These are phyloP conservation scores for Candida sp. DNA, from an alignment of 1,139 yeast species.

Conservation along the genomic window DNA sequence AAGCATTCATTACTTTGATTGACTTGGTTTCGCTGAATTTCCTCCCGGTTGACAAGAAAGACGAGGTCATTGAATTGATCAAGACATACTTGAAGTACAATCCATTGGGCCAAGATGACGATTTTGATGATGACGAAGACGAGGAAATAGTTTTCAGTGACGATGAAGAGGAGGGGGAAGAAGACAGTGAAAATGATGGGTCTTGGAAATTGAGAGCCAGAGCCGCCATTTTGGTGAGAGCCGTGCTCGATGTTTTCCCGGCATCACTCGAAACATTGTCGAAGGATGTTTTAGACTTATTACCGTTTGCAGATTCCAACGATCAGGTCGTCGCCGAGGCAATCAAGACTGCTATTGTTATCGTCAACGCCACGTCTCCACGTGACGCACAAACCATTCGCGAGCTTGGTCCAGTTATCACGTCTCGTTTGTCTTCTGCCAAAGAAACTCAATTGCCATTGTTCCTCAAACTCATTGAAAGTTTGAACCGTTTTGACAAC, in stretches of 20 bases:
- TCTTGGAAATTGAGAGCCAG: constrained; percentile 74
- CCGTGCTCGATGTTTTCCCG: constrained; percentile 42
- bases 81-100: constrained; percentile 54
- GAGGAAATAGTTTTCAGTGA: constrained; percentile 47
- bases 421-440: constrained; percentile 12
- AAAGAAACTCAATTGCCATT: constrained; percentile 27
- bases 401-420: constrained; percentile 18
- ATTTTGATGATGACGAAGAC: constrained; percentile 45
- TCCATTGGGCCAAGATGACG: constrained; percentile 51
- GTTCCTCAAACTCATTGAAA: constrained; percentile 32
- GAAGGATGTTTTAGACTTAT: constrained; percentile 8
- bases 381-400: constrained; percentile 13
- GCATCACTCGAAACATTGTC: constrained; percentile 11
- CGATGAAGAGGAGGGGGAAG: constrained; percentile 39
- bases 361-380: constrained; percentile 27
- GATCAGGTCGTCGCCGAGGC: constrained; percentile 44
- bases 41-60: constrained; percentile 15
- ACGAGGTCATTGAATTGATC: constrained; percentile 18
- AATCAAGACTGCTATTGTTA: constrained; percentile 32
- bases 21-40: constrained; percentile 20
- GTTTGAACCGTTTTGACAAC: constrained; percentile 24
- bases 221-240: constrained; percentile 49
- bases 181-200: constrained; percentile 52
- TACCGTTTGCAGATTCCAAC: constrained; percentile 39
- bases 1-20: constrained; percentile 48